Conservation (phyloP, 2,329 filamentous ascomycete genomes). For the Arthrobotrys sphaeroides region DNA sequence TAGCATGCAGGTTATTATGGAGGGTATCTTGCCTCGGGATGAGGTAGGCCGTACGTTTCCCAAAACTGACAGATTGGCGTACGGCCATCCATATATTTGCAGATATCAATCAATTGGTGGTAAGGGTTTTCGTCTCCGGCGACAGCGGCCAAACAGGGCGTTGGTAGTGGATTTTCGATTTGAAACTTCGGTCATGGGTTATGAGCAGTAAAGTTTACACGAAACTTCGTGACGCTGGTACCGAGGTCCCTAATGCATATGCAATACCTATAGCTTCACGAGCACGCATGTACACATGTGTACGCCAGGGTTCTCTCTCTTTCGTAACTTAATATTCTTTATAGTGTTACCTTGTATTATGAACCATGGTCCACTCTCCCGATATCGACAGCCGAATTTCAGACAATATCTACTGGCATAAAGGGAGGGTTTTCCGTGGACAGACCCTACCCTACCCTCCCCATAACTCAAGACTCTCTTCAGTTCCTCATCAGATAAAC, state of each 20-base stretch:
- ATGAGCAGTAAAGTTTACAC: neutral
- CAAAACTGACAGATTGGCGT: no score
- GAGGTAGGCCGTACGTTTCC: conserved; percentile 5
- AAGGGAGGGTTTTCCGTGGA: conserved; percentile 21
- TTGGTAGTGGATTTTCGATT: neutral
- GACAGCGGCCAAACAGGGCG: neutral
- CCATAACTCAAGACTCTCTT: neutral
- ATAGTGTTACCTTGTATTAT: neutral
- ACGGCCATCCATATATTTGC: no score
- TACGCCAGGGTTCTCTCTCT: no score
- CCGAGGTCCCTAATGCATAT: conserved; percentile 7
- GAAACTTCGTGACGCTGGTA: neutral
- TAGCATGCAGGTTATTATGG: neutral
- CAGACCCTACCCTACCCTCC: neutral
- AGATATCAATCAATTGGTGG: neutral
- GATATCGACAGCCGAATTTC: neutral
- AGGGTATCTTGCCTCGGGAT: conserved; percentile 34
- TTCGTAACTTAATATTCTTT: no score
- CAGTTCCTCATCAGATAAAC: neutral
- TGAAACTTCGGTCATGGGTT: neutral
- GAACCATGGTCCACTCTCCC: neutral
- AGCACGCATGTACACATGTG: neutral
- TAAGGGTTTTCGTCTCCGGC: no score
- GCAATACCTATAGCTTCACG: neutral
- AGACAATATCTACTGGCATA: conserved; percentile 29